Conservation (phyloP, 2,329 filamentous ascomycete species). For the Verticillium dahliae region DNA sequence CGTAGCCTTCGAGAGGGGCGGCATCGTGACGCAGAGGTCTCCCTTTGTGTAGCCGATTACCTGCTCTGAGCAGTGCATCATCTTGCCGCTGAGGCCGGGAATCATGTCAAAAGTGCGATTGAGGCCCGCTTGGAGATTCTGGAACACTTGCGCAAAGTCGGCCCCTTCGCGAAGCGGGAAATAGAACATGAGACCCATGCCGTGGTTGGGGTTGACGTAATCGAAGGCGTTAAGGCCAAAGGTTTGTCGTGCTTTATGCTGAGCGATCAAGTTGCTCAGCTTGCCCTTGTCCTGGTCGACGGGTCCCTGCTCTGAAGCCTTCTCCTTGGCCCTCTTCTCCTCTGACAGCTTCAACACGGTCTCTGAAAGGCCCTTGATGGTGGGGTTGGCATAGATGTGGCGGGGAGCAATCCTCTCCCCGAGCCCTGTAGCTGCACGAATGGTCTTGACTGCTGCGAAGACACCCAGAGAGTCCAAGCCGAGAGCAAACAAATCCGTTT, state of each 20-base stretch:
- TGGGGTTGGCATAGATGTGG: conserved; percentile 26
- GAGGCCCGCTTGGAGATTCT: conserved; percentile 24
- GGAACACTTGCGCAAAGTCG: conserved; percentile 21
- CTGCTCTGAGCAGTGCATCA: conserved; percentile 21
- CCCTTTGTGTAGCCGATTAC: conserved; percentile 20
- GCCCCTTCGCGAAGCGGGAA: conserved; percentile 21
- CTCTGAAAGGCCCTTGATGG: conserved; percentile 17
- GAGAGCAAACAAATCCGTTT: conserved; percentile 14
- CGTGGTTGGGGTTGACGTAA: conserved; percentile 22
- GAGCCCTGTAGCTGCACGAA: conserved; percentile 20
- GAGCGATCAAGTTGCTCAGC: conserved; percentile 11
- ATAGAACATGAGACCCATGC: conserved; percentile 24
- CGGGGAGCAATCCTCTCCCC: conserved; percentile 22
- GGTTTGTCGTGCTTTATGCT: conserved; percentile 19
- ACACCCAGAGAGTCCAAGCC: conserved; percentile 25
- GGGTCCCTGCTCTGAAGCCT: not conserved
- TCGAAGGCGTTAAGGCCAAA: conserved; percentile 22
- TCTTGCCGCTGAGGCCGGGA: conserved; percentile 26
- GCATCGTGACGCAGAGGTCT: conserved; percentile 13
- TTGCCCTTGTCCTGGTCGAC: conserved; percentile 3
- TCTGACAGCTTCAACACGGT: conserved; percentile 13
- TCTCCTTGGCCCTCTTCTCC: conserved; percentile 5
- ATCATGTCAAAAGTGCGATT: conserved; percentile 25
- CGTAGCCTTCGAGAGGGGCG: conserved; percentile 6
- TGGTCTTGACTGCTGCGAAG: conserved; percentile 20